A percentile compares a stretch with the other conserved stretches of the same genome.
phyloP scores from a whole-genome alignment of 2,329 filamentous ascomycete species.

The Fusarium fujikuroi region DNA sequence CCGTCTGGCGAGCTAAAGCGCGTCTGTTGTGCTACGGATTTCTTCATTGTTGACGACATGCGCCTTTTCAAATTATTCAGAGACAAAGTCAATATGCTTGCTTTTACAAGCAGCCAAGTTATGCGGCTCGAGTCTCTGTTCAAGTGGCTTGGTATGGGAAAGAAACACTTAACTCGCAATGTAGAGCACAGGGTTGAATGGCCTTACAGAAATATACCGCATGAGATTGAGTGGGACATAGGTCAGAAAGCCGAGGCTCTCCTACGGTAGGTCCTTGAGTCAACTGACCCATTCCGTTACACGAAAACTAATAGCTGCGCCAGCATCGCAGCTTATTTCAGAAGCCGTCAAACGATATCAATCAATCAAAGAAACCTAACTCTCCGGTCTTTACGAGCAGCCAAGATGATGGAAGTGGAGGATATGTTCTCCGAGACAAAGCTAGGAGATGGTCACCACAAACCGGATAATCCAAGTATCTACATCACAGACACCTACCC shows the following conservation, averaged over 20 bases:
- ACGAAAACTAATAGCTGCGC: rapidly evolving
- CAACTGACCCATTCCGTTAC: background rate
- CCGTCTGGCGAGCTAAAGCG: background rate
- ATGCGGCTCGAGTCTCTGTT: background rate
- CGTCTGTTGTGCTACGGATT: rapidly evolving
- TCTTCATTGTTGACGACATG: background rate
- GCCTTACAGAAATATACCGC: too few relatives aligned
- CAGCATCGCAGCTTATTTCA: background rate
- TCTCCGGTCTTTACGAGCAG: background rate
- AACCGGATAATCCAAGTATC: too few relatives aligned
- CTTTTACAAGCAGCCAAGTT: background rate
- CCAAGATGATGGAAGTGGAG: background rate
- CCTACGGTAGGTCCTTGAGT: background rate
- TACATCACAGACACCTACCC: background rate
- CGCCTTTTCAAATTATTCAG: background rate
- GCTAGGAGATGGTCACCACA: background rate
- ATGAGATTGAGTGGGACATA: background rate
- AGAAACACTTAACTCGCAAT: too few relatives aligned
- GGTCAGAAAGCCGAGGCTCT: background rate
- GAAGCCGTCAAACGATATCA: background rate
- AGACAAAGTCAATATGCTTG: background rate
- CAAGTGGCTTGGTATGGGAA: background rate
- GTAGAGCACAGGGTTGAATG: too few relatives aligned
- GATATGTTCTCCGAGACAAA: background rate
- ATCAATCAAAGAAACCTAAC: too few relatives aligned